Evolutionary conservation across 2,329 filamentous ascomycete genomes (phyloP).

Genomic region (Colletotrichum australisinense): DNA sequence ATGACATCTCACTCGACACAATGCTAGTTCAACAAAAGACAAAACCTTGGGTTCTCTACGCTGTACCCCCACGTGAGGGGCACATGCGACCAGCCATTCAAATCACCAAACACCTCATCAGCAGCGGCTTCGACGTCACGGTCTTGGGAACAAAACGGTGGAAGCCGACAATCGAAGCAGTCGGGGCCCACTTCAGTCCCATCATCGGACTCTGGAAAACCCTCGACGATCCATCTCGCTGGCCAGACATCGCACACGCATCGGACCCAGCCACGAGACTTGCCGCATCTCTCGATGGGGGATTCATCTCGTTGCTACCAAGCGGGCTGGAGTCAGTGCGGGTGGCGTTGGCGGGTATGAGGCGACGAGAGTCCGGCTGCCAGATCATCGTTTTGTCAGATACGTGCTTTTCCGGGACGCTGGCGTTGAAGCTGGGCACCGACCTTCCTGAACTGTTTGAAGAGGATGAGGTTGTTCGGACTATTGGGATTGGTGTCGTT

Average conservation of each 20-base stretch:
- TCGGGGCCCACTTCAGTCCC: constrained; percentile 10
- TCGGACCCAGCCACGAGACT: not conserved
- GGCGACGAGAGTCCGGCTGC: not conserved
- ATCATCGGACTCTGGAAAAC: constrained; percentile 26
- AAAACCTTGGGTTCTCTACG: not conserved
- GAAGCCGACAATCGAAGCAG: not conserved
- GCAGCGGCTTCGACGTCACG: constrained; percentile 11
- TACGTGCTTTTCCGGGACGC: constrained; percentile 16
- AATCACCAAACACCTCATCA: not conserved
- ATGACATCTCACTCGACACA: not conserved
- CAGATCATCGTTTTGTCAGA: constrained; percentile 7
- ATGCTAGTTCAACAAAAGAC: not conserved
- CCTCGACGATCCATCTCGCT: constrained; percentile 13
- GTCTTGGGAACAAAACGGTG: constrained; percentile 11
- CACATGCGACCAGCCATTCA: constrained; percentile 27
- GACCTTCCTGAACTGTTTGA: constrained; percentile 12
- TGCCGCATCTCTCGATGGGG: constrained; percentile 14
- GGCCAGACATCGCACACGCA: constrained; percentile 6
- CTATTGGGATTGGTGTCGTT: constrained; percentile 14
- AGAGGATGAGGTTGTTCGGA: not conserved
- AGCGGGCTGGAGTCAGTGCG: constrained; percentile 18
- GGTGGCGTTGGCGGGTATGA: constrained; percentile 11
- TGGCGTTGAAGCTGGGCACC: not conserved
- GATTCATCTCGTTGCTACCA: constrained; percentile 8
- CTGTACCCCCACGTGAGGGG: constrained; percentile 15